A percentile compares a stretch with the other conserved stretches of the same genome.
Evolutionary conservation across 345 rosid species (phyloP).

Genomic region (Passiflora organensis): DNA sequence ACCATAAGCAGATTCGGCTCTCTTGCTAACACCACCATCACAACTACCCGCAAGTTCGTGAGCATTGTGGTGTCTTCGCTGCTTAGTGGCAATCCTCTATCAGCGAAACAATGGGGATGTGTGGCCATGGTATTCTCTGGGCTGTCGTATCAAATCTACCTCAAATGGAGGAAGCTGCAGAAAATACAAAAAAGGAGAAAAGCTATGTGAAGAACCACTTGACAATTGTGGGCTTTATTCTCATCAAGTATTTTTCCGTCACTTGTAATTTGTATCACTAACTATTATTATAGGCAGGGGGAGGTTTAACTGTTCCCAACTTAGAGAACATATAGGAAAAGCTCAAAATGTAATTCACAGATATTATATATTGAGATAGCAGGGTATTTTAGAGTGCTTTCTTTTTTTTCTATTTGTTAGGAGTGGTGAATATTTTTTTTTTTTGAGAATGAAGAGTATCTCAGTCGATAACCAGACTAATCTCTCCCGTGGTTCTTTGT

Average conservation of each 20-base stretch:
- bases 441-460: no score
- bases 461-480: no score
- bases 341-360: background rate
- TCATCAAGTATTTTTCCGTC: background rate
- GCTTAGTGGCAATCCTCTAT: conserved; percentile 83
- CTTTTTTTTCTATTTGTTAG: no score
- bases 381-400: no score
- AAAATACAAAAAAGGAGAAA: conserved; percentile 74
- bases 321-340: background rate
- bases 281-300: background rate
- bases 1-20: conserved; percentile 94
- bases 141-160: conserved; percentile 82
- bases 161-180: conserved; percentile 80
- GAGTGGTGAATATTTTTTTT: no score
- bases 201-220: conserved; percentile 28
- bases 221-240: conserved; percentile 4
- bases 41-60: conserved; percentile 88
- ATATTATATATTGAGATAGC: no score
- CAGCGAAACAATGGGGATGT: conserved; percentile 85
- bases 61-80: conserved; percentile 87
- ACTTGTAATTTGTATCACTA: no score
- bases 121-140: conserved; percentile 93
- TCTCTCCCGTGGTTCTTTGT: no score
- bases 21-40: conserved; percentile 86
- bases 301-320: background rate